Evolutionary conservation across 2,329 filamentous ascomycete species (phyloP).

Genomic region (Diaporthe capsici): DNA sequence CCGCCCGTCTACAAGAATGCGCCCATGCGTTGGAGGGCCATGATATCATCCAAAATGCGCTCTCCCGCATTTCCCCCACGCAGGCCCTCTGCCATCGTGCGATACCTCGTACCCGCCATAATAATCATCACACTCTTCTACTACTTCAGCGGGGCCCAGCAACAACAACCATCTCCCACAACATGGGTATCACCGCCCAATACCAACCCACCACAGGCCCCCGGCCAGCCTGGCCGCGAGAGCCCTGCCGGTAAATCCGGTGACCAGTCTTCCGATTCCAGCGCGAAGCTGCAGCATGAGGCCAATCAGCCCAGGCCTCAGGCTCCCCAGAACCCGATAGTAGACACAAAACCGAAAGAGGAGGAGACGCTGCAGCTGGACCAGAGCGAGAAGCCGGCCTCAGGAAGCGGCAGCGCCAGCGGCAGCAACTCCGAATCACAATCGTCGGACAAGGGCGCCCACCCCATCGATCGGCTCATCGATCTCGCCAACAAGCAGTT

Average conservation of each 20-base stretch:
- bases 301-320: constrained; percentile 26
- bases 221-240: constrained; percentile 33
- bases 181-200: constrained; percentile 1
- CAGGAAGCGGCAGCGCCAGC: background rate
- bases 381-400: constrained; percentile 17
- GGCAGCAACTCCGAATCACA: constrained; percentile 22
- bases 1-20: constrained; percentile 36
- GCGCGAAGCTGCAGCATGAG: constrained; percentile 38
- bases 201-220: constrained; percentile 2
- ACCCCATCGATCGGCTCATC: constrained; percentile 68
- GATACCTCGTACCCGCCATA: constrained; percentile 53
- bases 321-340: constrained; percentile 36
- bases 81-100: constrained; percentile 56
- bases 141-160: constrained; percentile 44
- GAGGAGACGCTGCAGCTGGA: constrained; percentile 31
- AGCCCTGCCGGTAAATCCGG: constrained; percentile 35
- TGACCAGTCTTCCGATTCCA: constrained; percentile 32
- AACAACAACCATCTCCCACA: constrained; percentile 1
- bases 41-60: constrained; percentile 50
- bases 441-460: constrained; percentile 44
- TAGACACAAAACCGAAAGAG: constrained; percentile 15
- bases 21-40: constrained; percentile 43
- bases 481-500: constrained; percentile 60
- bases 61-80: constrained; percentile 56
- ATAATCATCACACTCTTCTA: constrained; percentile 51